Percentiles rank a stretch among this genome's conserved stretches.
Evolutionary conservation across 306 rosid genomes (phyloP).

Genomic region (Castanopsis chinensis): DNA sequence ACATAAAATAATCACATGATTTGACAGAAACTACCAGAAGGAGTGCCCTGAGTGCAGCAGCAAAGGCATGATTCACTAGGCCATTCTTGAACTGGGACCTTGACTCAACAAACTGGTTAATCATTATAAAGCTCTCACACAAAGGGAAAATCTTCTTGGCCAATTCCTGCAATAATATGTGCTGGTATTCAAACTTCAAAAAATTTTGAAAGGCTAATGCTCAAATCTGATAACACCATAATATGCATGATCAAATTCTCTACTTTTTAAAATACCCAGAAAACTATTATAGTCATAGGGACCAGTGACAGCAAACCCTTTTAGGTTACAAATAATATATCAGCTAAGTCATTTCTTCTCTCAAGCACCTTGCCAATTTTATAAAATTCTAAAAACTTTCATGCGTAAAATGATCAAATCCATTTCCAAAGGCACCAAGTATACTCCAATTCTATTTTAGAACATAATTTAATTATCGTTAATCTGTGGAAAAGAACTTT

Average conservation of each 20-base stretch:
- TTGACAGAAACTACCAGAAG: conserved; percentile 68
- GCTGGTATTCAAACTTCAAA: conserved; percentile 18
- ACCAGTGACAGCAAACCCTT: background rate
- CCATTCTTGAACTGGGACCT: conserved; percentile 94
- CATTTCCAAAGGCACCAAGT: background rate
- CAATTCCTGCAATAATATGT: conserved; percentile 64
- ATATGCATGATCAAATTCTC: background rate
- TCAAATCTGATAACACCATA: background rate
- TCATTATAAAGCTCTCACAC: conserved; percentile 77
- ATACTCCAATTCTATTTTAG: background rate
- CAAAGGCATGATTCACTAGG: conserved; percentile 91
- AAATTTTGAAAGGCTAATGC: conserved; percentile 1
- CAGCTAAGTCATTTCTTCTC: background rate
- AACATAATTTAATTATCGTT: background rate
- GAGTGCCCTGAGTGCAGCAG: conserved; percentile 93
- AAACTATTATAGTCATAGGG: background rate
- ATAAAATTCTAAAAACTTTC: background rate
- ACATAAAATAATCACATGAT: conserved; percentile 29
- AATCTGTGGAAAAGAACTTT: background rate
- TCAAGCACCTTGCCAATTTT: background rate
- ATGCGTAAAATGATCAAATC: too few species aligned
- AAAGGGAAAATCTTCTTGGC: conserved; percentile 85
- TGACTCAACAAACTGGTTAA: conserved; percentile 79
- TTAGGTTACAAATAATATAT: background rate
- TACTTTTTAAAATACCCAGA: background rate